Evolutionary conservation across 2,329 filamentous ascomycete genomes (phyloP).

Genomic region (Microsporum canis): DNA sequence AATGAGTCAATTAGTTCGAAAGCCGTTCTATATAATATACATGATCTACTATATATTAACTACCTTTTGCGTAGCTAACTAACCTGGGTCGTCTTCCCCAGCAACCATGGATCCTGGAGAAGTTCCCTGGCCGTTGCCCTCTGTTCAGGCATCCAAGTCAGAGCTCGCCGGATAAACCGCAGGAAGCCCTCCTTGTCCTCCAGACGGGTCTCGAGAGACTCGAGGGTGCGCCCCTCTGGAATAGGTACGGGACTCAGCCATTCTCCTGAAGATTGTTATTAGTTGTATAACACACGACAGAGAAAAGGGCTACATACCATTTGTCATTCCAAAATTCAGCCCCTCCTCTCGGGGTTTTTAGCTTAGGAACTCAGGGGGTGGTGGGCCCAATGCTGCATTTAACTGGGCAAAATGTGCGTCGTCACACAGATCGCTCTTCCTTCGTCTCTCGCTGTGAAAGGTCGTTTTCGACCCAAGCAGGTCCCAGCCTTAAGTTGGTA

Average conservation of each 20-base stretch:
- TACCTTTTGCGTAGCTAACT: neutral
- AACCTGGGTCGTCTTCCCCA: neutral
- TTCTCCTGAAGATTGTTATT: constrained; percentile 14
- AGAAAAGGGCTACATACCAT: constrained; percentile 19
- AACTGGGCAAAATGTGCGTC: constrained; percentile 37
- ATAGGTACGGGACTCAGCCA: constrained; percentile 23
- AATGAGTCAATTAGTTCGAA: neutral
- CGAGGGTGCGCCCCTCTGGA: constrained; percentile 14
- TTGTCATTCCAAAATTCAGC: constrained; percentile 29
- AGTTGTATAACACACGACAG: neutral
- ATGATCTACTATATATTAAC: neutral
- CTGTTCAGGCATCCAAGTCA: constrained; percentile 30
- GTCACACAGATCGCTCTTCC: constrained; percentile 28
- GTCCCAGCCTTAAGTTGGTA: constrained; percentile 34
- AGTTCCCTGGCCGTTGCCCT: constrained; percentile 21
- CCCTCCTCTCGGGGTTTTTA: constrained; percentile 15
- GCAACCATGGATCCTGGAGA: constrained; percentile 5
- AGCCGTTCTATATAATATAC: neutral
- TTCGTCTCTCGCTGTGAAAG: constrained; percentile 34
- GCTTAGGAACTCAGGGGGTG: constrained; percentile 24
- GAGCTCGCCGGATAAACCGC: constrained; percentile 24
- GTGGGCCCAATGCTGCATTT: constrained; percentile 32
- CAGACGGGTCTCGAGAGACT: neutral
- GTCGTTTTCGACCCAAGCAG: constrained; percentile 31
- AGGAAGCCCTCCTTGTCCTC: constrained; percentile 22